Conservation (phyloP, 345 rosid genomes). For the Clausena lansium region DNA sequence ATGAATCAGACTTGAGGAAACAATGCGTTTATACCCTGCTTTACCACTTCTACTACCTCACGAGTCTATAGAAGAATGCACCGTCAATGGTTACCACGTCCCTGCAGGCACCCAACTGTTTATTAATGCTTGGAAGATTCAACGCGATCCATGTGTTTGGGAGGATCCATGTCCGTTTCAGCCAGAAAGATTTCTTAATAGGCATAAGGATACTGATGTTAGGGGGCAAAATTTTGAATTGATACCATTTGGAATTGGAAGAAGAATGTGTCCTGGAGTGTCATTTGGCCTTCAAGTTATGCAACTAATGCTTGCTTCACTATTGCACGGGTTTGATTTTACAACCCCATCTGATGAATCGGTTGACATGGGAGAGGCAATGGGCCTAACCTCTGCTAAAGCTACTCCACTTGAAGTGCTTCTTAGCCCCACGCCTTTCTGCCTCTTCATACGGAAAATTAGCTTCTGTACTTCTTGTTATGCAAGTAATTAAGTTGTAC, state of each 20-base stretch:
- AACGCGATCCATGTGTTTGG: not conserved
- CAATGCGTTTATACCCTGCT: not conserved
- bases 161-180: not conserved
- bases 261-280: not conserved
- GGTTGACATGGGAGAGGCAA: not conserved
- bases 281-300: not conserved
- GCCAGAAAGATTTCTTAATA: not conserved
- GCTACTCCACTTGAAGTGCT: not conserved
- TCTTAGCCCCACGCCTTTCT: not conserved
- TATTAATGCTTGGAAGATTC: not conserved
- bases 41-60: not conserved
- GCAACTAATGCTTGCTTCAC: not conserved
- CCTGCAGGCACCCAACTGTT: not conserved
- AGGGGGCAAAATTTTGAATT: not conserved
- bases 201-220: not conserved
- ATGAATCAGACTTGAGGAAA: not conserved
- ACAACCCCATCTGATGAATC: not conserved
- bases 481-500: not conserved
- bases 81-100: not conserved
- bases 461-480: no score
- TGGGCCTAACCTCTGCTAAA: not conserved
- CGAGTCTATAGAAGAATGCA: not conserved
- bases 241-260: not conserved
- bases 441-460: not conserved
- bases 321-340: not conserved